Base-by-base conservation (phyloP, 768 basidiomycete species). In the Leucosporidium creatinivorum region DNA sequence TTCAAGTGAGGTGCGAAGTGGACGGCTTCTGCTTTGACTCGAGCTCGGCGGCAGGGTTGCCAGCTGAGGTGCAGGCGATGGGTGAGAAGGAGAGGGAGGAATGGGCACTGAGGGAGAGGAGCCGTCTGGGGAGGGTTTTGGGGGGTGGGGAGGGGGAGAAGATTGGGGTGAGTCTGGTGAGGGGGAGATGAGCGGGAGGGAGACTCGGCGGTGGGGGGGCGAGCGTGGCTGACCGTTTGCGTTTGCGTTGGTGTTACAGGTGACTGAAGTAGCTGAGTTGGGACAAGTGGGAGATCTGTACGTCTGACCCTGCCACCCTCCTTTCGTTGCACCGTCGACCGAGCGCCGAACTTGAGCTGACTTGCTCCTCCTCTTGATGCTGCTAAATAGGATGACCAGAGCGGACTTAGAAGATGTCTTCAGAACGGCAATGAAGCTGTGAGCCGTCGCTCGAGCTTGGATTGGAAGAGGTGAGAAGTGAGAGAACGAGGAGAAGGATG, bases 1-100 rank as follows among this genome's bases (percentile, higher is more conserved):
- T 74, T 0, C 73, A 74, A 30, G 65, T 74, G 1, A 68, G 73
- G 0, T 72, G 66, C 55, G 73, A 74, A 39, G 49, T 69, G 30
- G 61, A 57, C 30, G 68, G 63, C 1, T 21, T 25, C 2, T 18
- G 36, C 23, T 31, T 61, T 13, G 18, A 28, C 8, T 39, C 59
- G 0, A 12, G 10, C 39, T 44, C 39, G 44, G 48, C 0, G 1
- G 31, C 19, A 39, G 2, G 21, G 4, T 8, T 33, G 9, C 30
- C 55, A 4, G 3, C 30, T 4, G 25, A 21, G 15, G 30, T 31
- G 4, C 9, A 31, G 36, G 31, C 18, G 4, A 4, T 36, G 15
- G 31, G 17, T 1, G 30, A 19, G 12, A 21, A 28, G 7, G 55
- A 57, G 30, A 5, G 55, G 30, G 12, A 6, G 2, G 19, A 28